Evolutionary conservation across 2,329 filamentous ascomycete species (phyloP).

Genomic region (Neopestalotiopsis sp.): DNA sequence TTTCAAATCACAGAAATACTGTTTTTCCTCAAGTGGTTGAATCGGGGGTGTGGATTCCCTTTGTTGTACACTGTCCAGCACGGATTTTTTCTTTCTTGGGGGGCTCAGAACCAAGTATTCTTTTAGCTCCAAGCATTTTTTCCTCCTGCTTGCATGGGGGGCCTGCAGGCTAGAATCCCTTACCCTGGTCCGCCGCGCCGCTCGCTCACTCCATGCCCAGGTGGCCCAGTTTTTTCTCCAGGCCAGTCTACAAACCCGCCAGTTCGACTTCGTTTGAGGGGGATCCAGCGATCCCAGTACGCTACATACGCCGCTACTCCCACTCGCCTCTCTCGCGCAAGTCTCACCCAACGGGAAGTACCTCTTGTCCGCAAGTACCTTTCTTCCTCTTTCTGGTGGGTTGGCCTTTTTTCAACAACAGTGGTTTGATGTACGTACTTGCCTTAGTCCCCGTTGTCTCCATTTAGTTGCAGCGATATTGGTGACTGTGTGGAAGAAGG

Average conservation of each 20-base stretch:
- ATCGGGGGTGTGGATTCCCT: neutral
- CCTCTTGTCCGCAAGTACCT: neutral
- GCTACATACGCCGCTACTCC: neutral
- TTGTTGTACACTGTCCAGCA: neutral
- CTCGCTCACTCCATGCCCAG: neutral
- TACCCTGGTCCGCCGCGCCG: neutral
- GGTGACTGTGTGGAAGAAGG: constrained; percentile 1
- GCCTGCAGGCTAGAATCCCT: neutral
- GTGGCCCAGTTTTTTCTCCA: neutral
- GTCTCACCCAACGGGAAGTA: constrained; percentile 3
- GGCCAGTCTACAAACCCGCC: neutral
- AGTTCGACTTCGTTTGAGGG: neutral
- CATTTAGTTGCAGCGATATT: neutral
- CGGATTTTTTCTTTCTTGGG: neutral
- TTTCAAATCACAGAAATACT: neutral
- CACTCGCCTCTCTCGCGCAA: neutral
- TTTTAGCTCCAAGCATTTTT: neutral
- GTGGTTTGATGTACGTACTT: neutral
- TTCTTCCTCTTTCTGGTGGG: neutral
- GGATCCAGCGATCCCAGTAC: neutral
- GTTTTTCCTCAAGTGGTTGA: neutral
- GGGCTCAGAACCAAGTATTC: neutral
- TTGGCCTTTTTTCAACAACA: neutral
- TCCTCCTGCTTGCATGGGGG: neutral
- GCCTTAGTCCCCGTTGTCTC: neutral